Evolutionary conservation across 495 filamentous ascomycete genomes (phyloP), one percentile per base, ranked within the genome.

Genomic region (Amphirosellinia nigrospora): DNA sequence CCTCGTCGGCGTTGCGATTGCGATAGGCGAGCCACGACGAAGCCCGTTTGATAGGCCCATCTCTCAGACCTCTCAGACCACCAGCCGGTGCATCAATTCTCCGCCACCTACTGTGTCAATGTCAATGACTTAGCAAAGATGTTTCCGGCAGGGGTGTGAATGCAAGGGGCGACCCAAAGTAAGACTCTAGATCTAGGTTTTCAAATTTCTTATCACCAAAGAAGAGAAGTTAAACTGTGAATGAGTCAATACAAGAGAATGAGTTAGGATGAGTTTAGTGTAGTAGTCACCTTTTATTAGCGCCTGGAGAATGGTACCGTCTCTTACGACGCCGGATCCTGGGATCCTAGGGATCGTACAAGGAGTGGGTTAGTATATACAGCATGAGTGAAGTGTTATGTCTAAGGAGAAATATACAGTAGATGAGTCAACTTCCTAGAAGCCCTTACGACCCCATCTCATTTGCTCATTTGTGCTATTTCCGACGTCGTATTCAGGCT

Each of bases 241-340:
- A 64, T 65, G 62, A 50, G 46, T 65, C 62, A 65, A 65, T 15
- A n/a, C 26, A 11, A 23, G 26, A 53, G 26, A 16, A 53, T 53
- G 50, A 16, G 50, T 45, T 26, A 19, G 50, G 26, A 53, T 23
- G 50, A 26, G 50, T 15, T 53, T 53, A 16, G 50, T 16, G 11
- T 28, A 58, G 32, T 16, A 53, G 50, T 21, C 16, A 58, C 30
- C 55, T 58, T 36, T 36, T 8, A 58, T 58, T 58, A 58, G 55
- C 26, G 50, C 21, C 50, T 26, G 4, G n/a, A 30, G 16, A 36
- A 58, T 4, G 32, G 55, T 32, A 19, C n/a, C 55, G 28, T 36
- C 32, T 21, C 50, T 36, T 16, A 34, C 53, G 30, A 36, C 3
- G 28, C 6, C 9, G 32, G 23, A 46, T 19, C 8, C 16, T 19